Base-by-base conservation (phyloP, 1,284 basidiomycete genomes). In the Marasmius oreades region DNA sequence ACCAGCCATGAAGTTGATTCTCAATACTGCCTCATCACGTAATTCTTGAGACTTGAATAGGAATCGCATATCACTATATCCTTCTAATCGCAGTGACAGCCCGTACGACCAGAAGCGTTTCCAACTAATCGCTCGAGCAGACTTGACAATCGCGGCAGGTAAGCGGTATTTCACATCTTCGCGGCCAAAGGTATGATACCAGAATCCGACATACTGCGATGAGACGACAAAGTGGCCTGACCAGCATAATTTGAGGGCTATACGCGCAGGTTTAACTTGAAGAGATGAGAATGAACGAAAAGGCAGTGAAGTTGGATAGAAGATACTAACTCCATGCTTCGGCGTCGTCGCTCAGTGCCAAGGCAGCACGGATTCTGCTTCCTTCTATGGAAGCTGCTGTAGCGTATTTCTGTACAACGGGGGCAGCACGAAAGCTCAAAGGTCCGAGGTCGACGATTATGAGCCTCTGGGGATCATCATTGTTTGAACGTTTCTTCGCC, bases 151-250 rank as follows among this genome's bases (percentile, higher is more conserved):
- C 6, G 69, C 65, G 10, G 76, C 63, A 3, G 74, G 72, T 60
- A 85, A 73, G 16, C 84, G 84, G 61, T 85, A 82, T 60, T 74
- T 70, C 26, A 73, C 65, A 59, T 79, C 73, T n/a, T 65, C 59
- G 52, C 73, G 66, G 5, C 73, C 68, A 22, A 78, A 65, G 42
- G 71, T 75, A 60, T 77, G 78, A 59, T 74, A 74, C 80, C 79
- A 82, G 67, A 80, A 81, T 14, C 75, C 74, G 31, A 82, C 60
- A 59, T 72, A 74, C 43, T 72, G 67, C 1, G 66, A 63, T 1
- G 76, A 73, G 16, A 82, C 66, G 31, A 77, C 76, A 46, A 83
- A 72, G 54, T 75, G 75, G 5, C 81, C 81, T 10, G 69, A 61
- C 3, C 72, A 73, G 8, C 67, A 68, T 3, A 77, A 67, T 16